Conservation (phyloP, 176 grass and related monocot species). For the Poa pratensis region DNA sequence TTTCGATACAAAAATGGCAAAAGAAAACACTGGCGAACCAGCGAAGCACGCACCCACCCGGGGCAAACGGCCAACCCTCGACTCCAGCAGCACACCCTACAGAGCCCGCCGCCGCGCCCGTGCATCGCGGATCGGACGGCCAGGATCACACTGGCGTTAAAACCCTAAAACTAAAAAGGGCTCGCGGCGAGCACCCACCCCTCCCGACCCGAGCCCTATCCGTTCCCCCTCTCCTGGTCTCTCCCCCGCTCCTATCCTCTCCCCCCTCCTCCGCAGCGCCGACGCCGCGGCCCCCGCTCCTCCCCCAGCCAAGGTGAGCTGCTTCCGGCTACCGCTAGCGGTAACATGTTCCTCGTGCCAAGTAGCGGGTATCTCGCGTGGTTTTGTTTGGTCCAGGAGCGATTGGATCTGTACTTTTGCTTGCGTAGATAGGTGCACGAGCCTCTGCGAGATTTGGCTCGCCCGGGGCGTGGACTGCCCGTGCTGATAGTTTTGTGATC, state of each 20-base stretch:
- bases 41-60: background rate
- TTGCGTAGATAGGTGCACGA: background rate
- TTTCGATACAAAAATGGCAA: too few relatives aligned
- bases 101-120: background rate
- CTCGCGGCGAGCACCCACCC: conserved; percentile 23
- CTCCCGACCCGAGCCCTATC: conserved; percentile 40
- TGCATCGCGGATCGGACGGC: conserved; percentile 39
- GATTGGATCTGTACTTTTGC: conserved; percentile 39
- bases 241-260: conserved; percentile 38
- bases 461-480: background rate
- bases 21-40: too few relatives aligned
- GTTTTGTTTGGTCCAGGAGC: conserved; percentile 24
- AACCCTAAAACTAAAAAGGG: conserved; percentile 53
- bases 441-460: conserved; percentile 26
- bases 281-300: conserved; percentile 33
- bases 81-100: background rate
- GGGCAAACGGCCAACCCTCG: background rate
- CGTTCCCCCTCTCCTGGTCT: conserved; percentile 27
- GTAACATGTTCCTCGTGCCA: conserved; percentile 19
- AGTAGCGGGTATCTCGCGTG: background rate
- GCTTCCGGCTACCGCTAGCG: background rate
- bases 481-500: background rate
- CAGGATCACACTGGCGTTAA: background rate
- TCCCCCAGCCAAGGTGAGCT: conserved; percentile 48
- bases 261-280: background rate